Evolutionary conservation across 208 protist genomes (phyloP).

Genomic region (Acanthamoeba divionensis): DNA sequence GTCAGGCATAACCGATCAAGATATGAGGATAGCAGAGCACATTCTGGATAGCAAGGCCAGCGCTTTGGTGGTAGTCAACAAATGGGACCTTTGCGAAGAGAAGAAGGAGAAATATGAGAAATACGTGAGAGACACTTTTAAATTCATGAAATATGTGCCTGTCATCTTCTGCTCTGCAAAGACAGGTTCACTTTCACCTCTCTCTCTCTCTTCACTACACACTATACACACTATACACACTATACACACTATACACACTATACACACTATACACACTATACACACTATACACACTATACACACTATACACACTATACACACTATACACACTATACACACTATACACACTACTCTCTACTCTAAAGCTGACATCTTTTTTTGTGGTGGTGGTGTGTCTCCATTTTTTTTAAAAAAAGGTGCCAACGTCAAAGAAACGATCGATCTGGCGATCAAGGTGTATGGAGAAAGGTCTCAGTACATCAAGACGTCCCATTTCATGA

Average conservation of each 20-base stretch:
- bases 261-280: no score
- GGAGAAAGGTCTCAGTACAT: neutral
- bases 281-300: no score
- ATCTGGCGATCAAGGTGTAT: neutral
- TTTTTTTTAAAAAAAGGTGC: neutral
- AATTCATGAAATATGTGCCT: slow-evolving; percentile 47
- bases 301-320: no score
- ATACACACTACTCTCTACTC: no score
- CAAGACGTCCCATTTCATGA: slow-evolving; percentile 17
- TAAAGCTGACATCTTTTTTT: neutral
- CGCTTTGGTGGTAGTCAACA: slow-evolving; percentile 24
- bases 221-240: no score
- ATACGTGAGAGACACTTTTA: slow-evolving; percentile 13
- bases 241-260: no score
- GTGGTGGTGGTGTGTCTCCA: neutral
- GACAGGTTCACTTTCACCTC: neutral
- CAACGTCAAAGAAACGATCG: slow-evolving; percentile 30
- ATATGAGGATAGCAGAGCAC: slow-evolving; percentile 13
- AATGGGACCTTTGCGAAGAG: slow-evolving; percentile 21
- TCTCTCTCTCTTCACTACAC: no score
- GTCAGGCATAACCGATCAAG: slow-evolving; percentile 30
- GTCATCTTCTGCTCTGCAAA: slow-evolving; percentile 21
- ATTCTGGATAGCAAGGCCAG: slow-evolving; percentile 30
- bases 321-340: no score
- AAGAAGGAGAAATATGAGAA: slow-evolving; percentile 28